Base-by-base conservation (phyloP, 2,329 filamentous ascomycete genomes). In the Alternaria hordeiaustralica region DNA sequence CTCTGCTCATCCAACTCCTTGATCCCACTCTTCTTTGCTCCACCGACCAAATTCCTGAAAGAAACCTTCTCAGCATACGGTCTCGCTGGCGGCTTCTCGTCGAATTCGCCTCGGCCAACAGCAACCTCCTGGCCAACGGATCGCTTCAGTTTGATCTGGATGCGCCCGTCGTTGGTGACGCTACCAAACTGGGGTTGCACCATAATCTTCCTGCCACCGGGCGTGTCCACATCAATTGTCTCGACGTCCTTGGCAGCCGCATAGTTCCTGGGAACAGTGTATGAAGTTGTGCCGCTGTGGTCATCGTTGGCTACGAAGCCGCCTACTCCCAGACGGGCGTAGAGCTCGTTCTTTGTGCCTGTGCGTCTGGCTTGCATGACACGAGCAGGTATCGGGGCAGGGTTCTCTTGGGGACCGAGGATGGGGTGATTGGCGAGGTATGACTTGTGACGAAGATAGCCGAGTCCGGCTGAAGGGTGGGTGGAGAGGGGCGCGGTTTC, bases 381-480 rank as follows among this genome's bases (percentile, higher is more conserved):
- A 65, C 89, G 87, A 5, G 87, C 86, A 63, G 86, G 77, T 4
- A 90, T 82, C 0, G 88, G 88, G 5, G 83, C 72, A 23, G 81
- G 81, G 26, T 80, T 71, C 3, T 78, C 78, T 71, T 89, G 88
- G 10, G 89, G 89, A 5, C 89, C 89, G 68, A 86, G 85, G 28
- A 85, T 74, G 3, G 88, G 87, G 72, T 90, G 87, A 71, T 90
- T 90, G 69, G 84, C 80, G 47, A 88, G 78, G 71, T 85, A 81
- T 21, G 86, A 81, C 58, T 84, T 82, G 12, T 86, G 86, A 53
- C 87, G 84, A 4, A 87, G 79, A 74, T 91, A 90, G 13, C 86
- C 86, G 6, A 91, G 81, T 66, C 89, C 89, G 5, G 87, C 89
- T 5, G 87, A 89, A 3, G 89, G 89, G 76, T 91, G 89, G 8